Conservation (phyloP, 345 rosid species). For the Populus pruinosa region DNA sequence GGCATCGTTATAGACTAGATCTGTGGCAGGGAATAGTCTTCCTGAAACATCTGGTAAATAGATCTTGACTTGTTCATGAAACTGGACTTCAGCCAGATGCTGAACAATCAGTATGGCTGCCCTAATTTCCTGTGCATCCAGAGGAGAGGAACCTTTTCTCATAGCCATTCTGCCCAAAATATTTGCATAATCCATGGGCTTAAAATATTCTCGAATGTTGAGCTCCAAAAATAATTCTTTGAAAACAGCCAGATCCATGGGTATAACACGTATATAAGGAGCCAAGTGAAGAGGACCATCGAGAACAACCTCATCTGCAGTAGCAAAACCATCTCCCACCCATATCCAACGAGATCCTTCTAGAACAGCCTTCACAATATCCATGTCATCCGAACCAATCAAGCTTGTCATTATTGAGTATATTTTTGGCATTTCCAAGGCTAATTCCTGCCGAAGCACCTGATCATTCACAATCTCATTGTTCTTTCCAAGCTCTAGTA, state of each 20-base stretch:
- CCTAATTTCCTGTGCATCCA: conserved; percentile 71
- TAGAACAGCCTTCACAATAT: conserved; percentile 88
- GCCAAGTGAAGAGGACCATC: conserved; percentile 93
- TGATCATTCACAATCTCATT: conserved; percentile 74
- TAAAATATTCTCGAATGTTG: conserved; percentile 75
- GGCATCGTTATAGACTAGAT: conserved; percentile 90
- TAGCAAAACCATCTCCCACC: conserved; percentile 99
- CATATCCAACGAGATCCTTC: conserved; percentile 99
- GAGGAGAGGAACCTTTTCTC: conserved; percentile 66
- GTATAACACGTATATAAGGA: conserved; percentile 89
- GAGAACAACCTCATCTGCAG: conserved; percentile 81
- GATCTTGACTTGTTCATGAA: conserved; percentile 54
- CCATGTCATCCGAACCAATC: conserved; percentile 90
- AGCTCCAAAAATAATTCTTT: conserved; percentile 79
- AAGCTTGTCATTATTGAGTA: conserved; percentile 68
- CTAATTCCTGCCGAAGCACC: conserved; percentile 76
- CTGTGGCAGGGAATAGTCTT: conserved; percentile 67
- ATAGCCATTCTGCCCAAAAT: conserved; percentile 76
- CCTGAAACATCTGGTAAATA: conserved; percentile 85
- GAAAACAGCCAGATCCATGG: conserved; percentile 86
- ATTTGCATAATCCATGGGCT: conserved; percentile 75
- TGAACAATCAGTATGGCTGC: conserved; percentile 80
- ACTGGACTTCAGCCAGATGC: conserved; percentile 77
- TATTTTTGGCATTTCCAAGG: conserved; percentile 86
- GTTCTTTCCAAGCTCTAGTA: conserved; percentile 95